Percentiles rank a stretch among this genome's conserved stretches.
Evolutionary conservation across 495 filamentous ascomycete species (phyloP).

Genomic region (Penicillium bialowiezense): DNA sequence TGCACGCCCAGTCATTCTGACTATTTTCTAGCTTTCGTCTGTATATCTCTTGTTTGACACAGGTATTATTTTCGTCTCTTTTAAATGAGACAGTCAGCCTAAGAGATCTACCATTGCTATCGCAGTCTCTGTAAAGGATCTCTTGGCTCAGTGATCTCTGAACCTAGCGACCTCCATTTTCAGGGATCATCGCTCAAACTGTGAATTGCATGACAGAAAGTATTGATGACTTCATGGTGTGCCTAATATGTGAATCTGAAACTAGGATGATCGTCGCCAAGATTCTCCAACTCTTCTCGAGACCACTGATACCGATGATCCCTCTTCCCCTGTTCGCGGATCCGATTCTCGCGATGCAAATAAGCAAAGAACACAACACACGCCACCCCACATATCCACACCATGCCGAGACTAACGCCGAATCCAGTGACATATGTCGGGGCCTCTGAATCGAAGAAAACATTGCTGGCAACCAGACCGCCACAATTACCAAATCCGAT

Average conservation of each 20-base stretch:
- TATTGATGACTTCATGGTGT: background rate
- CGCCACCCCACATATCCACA: constrained; percentile 47
- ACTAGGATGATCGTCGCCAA: constrained; percentile 59
- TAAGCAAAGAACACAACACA: constrained; percentile 41
- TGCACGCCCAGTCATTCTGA: too few relatives aligned
- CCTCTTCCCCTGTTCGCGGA: constrained; percentile 51
- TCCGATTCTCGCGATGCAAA: constrained; percentile 51
- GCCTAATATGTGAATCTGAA: constrained; percentile 51
- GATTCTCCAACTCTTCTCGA: constrained; percentile 48
- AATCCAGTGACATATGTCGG: constrained; percentile 51
- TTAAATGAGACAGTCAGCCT: too few relatives aligned
- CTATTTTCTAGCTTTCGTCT: too few relatives aligned
- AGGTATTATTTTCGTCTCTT: too few relatives aligned
- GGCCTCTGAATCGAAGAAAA: constrained; percentile 47
- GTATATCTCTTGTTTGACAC: too few relatives aligned
- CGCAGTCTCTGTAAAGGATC: too few relatives aligned
- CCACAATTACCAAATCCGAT: constrained; percentile 53
- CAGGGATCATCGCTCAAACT: too few relatives aligned
- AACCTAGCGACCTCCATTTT: too few relatives aligned
- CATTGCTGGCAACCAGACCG: constrained; percentile 53
- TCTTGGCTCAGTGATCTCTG: too few relatives aligned
- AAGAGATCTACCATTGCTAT: too few relatives aligned
- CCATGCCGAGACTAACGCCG: constrained; percentile 45
- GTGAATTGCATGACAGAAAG: background rate
- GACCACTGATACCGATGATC: constrained; percentile 45